Percentiles rank a stretch among this genome's conserved stretches.
Conservation (phyloP, 345 rosid genomes). For the Aquilaria yunnanensis region DNA sequence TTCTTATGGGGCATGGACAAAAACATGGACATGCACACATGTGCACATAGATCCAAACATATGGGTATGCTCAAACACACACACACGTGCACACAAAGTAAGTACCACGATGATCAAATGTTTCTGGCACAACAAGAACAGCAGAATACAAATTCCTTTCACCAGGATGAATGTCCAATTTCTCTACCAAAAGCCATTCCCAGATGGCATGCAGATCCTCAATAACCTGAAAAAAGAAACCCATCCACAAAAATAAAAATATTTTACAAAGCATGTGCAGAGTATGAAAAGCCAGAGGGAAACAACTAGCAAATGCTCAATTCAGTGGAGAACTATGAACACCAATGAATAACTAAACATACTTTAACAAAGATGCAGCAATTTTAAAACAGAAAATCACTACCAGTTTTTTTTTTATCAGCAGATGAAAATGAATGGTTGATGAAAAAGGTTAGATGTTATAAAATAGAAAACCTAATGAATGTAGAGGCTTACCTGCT, state of each 20-base stretch:
- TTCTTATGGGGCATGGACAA: background rate
- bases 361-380: too few relatives aligned
- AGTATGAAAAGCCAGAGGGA: background rate
- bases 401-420: background rate
- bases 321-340: too few relatives aligned
- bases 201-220: constrained; percentile 80
- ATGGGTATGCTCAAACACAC: background rate
- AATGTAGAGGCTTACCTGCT: constrained; percentile 46
- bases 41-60: constrained; percentile 4
- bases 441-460: background rate
- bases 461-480: background rate
- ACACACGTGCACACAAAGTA: background rate
- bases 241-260: background rate
- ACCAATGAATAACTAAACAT: too few relatives aligned
- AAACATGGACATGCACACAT: background rate
- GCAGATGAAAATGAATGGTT: background rate
- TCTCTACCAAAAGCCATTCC: constrained; percentile 83
- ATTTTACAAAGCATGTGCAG: background rate
- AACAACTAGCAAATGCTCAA: background rate
- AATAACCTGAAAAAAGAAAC: constrained; percentile 45
- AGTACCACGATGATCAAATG: constrained; percentile 84
- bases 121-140: constrained; percentile 76
- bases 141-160: constrained; percentile 74
- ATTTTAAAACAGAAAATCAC: too few relatives aligned
- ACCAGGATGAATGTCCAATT: constrained; percentile 50